Evolutionary conservation across 352 stramenopile species (phyloP).

Genomic region (Phytopythium mirpurense): DNA sequence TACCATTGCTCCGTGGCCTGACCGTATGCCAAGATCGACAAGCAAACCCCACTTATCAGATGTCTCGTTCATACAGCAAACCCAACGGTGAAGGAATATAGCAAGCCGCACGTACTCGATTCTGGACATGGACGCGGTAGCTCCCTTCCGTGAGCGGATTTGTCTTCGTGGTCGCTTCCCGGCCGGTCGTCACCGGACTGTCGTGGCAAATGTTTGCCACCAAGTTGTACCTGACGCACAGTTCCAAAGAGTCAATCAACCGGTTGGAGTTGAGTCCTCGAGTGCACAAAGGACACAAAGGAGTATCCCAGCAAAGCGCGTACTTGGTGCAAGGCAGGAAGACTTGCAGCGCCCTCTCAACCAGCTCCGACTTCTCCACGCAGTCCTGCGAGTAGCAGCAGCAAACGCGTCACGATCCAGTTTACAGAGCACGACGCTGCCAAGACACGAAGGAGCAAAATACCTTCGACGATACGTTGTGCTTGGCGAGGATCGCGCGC

Average conservation of each 20-base stretch:
- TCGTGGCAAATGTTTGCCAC: constrained; percentile 98
- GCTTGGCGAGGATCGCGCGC: constrained; percentile 45
- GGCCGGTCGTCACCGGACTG: constrained; percentile 89
- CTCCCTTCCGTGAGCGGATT: constrained; percentile 95
- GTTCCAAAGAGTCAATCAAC: background rate
- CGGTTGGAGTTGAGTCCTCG: too few relatives aligned
- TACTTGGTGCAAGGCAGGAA: constrained; percentile 65
- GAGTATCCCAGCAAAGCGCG: background rate
- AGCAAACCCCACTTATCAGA: constrained; percentile 5
- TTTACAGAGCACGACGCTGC: too few relatives aligned
- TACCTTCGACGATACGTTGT: constrained; percentile 43
- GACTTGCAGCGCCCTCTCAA: constrained; percentile 55
- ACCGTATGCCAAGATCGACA: background rate
- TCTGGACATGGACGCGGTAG: constrained; percentile 96
- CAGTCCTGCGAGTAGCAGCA: constrained; percentile 35
- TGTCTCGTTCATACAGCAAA: background rate
- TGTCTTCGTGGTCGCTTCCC: constrained; percentile 81
- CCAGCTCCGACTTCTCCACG: constrained; percentile 74
- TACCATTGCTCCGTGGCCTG: constrained; percentile 96
- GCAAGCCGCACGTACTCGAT: constrained; percentile 49
- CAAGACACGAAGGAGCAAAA: too few relatives aligned
- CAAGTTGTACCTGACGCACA: constrained; percentile 94
- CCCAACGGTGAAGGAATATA: background rate
- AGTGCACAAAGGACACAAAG: too few relatives aligned
- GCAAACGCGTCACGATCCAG: background rate